A percentile compares a stretch with the other conserved stretches of the same genome.
These are phyloP conservation scores for Scheffersomyces titani DNA, from an alignment of 1,139 yeast genomes.

Conservation along the genomic window DNA sequence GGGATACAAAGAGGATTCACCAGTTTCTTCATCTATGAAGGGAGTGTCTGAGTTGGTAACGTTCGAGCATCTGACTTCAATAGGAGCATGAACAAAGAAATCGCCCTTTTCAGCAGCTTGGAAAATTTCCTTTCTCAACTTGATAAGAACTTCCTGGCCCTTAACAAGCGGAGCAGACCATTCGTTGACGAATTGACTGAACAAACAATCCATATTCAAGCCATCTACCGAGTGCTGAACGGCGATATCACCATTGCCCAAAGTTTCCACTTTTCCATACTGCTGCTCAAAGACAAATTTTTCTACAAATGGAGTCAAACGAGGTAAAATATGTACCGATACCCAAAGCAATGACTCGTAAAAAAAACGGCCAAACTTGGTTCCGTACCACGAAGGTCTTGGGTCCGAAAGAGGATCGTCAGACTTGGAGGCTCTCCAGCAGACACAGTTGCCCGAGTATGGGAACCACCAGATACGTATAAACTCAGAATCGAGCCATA, in stretches of 20 bases:
- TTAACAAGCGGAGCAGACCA: slow-evolving; percentile 88
- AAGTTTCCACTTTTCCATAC: slow-evolving; percentile 74
- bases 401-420: slow-evolving; percentile 66
- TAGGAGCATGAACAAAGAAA: slow-evolving; percentile 90
- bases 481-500: slow-evolving; percentile 91
- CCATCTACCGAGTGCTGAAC: slow-evolving; percentile 85
- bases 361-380: slow-evolving; percentile 70
- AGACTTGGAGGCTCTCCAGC: slow-evolving; percentile 86
- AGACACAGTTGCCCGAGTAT: slow-evolving; percentile 76
- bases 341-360: slow-evolving; percentile 80
- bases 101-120: slow-evolving; percentile 61
- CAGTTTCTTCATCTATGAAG: slow-evolving; percentile 41
- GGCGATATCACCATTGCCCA: slow-evolving; percentile 64
- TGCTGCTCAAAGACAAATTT: slow-evolving; percentile 81
- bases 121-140: slow-evolving; percentile 61
- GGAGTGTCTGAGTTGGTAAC: slow-evolving; percentile 57
- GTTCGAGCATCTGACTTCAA: slow-evolving; percentile 92
- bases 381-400: slow-evolving; percentile 83
- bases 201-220: slow-evolving; percentile 92
- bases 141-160: slow-evolving; percentile 71
- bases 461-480: slow-evolving; percentile 99
- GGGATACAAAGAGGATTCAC: slow-evolving; percentile 48
- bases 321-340: slow-evolving; percentile 70
- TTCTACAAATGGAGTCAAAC: slow-evolving; percentile 82
- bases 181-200: slow-evolving; percentile 92